Base-by-base conservation (phyloP, 78 protist genomes). In the Dictyostelium purpureum region DNA sequence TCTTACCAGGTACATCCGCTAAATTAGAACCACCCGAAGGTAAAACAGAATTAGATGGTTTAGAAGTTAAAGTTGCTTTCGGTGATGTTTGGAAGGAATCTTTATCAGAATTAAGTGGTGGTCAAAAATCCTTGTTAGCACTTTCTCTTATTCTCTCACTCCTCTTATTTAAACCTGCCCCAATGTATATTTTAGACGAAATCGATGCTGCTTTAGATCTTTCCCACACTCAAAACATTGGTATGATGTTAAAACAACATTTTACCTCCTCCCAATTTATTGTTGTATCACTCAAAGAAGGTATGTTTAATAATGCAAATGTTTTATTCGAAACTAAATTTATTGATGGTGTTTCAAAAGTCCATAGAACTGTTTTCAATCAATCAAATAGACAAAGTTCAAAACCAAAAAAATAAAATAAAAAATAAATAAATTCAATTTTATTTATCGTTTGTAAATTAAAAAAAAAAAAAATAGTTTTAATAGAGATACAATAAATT, bases 141-240 rank as follows among this genome's bases (percentile, higher is more conserved):
- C 95, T 99, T 40, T 99, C 99, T 11, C 94, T 99, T 54, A 97
- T 99, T 33, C 97, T 99, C 45, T 90, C 99, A 5, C 92, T 99
- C n/a, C 96, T 99, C 43, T 69, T 63, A 57, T 99, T 97, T 97
- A 98, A 99, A 90, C 99, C 99, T 0, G 99, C 99, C 4, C 99
- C 99, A 2, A 37, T 99, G 94, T 99, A 99, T 94, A 99, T 99
- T 40, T 94, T 99, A 16, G 99, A 99, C 90, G 99, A 99, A 92
- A 88, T 99, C 65, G 99, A 99, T 80, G 99, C 99, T 0, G 99
- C 99, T 10, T 97, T 99, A 9, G 99, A 99, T 57, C 93, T 96
- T 45, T 78, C 96, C 7, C 99, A 99, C 97, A 99, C 99, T 14
- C 99, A 96, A 79, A 97, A 97, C 88, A 97, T 97, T 54, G 99